A percentile compares a stretch with the other conserved stretches of the same genome.
These are phyloP conservation scores for Lactarius hengduanensis DNA, from an alignment of 768 basidiomycete genomes.

Conservation along the genomic window DNA sequence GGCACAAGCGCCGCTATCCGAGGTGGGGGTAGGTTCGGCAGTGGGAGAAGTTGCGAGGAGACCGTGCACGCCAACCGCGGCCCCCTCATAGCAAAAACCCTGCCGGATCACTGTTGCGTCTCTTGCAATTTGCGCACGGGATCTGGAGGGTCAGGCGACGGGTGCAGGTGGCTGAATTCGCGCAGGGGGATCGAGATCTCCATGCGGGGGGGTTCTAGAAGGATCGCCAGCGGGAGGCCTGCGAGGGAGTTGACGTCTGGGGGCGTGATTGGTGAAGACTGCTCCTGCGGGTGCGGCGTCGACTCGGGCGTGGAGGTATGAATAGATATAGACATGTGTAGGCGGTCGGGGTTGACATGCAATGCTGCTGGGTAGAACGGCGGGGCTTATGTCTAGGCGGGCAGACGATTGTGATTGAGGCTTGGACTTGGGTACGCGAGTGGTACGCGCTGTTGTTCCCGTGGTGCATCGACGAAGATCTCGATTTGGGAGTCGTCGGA, in stretches of 20 bases:
- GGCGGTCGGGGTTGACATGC: not conserved
- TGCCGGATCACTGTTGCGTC: too few species aligned
- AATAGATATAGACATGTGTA: not conserved
- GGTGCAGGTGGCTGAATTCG: too few species aligned
- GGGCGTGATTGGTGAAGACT: too few species aligned
- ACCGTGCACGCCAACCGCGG: conserved; percentile 23
- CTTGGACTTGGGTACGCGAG: not conserved
- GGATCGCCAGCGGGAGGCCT: too few species aligned
- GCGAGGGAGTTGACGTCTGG: too few species aligned
- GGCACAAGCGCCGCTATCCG: not conserved
- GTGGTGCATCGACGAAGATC: not conserved
- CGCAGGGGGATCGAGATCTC: too few species aligned
- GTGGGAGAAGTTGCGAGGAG: conserved; percentile 13
- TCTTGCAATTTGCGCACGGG: too few species aligned
- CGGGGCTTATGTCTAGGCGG: not conserved
- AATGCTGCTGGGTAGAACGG: not conserved
- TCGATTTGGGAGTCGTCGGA: not conserved
- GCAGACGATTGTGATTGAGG: not conserved
- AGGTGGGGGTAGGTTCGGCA: not conserved
- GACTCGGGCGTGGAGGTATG: too few species aligned
- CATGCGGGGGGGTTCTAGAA: too few species aligned
- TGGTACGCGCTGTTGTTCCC: not conserved
- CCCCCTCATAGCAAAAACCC: conserved; percentile 3
- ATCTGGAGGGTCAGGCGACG: too few species aligned
- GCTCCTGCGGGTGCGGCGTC: too few species aligned